phyloP scores from a whole-genome alignment of 1,284 basidiomycete species.

The Moesziomyces aphidis region DNA sequence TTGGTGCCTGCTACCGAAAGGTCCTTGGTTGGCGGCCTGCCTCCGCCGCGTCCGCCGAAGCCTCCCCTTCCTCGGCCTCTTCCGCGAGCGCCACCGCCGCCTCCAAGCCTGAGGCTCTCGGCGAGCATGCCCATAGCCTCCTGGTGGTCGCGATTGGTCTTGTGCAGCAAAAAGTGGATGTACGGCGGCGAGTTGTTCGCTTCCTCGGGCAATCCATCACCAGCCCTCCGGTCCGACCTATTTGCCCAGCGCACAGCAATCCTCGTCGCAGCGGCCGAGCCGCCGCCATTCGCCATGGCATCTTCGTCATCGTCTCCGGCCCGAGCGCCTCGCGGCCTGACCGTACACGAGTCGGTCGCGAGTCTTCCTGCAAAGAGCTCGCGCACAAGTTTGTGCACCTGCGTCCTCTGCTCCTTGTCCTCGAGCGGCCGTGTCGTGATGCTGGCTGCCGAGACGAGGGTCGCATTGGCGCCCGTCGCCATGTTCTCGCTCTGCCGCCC shows the following conservation, averaged over 20 bases:
- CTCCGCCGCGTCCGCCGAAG: conserved; percentile 21
- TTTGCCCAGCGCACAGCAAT: conserved; percentile 81
- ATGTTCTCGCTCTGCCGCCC: conserved; percentile 16
- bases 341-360: conserved; percentile 75
- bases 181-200: conserved; percentile 75
- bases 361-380: conserved; percentile 84
- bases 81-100: conserved; percentile 33
- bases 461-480: conserved; percentile 34
- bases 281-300: conserved; percentile 23
- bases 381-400: conserved; percentile 83
- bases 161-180: conserved; percentile 96
- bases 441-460: conserved; percentile 27
- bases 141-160: conserved; percentile 96
- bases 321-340: conserved; percentile 17
- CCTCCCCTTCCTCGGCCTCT: conserved; percentile 34
- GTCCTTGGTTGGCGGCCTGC: conserved; percentile 70
- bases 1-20: conserved; percentile 94
- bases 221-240: conserved; percentile 49
- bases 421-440: conserved; percentile 76
- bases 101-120: conserved; percentile 67
- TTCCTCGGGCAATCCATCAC: conserved; percentile 69
- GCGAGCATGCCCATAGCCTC: conserved; percentile 86
- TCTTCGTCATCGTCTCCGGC: conserved; percentile 36
- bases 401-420: conserved; percentile 83
- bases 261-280: conserved; percentile 68